Evolutionary conservation across 2,329 filamentous ascomycete species (phyloP).

Genomic region (Neofusicoccum sp.): DNA sequence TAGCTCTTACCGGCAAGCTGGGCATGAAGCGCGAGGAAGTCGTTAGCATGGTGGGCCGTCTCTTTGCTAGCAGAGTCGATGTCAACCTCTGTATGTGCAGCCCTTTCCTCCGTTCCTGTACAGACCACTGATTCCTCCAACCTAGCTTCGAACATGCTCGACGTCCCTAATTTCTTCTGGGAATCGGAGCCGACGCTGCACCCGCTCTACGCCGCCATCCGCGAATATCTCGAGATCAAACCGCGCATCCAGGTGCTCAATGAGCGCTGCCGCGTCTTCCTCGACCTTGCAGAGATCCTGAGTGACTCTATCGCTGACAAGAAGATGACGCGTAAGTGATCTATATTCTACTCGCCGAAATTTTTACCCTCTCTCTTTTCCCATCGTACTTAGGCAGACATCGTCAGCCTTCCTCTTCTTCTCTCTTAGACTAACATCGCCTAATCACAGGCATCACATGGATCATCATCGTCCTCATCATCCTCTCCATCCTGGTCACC

Average conservation of each 20-base stretch:
- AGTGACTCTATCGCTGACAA: constrained; percentile 88
- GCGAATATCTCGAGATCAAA: constrained; percentile 97
- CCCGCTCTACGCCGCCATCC: constrained; percentile 88
- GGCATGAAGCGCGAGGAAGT: constrained; percentile 92
- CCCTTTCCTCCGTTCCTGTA: neutral
- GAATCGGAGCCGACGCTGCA: constrained; percentile 93
- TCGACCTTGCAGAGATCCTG: constrained; percentile 92
- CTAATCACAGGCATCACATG: constrained; percentile 69
- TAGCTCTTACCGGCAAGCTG: constrained; percentile 85
- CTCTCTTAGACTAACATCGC: neutral
- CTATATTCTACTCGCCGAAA: constrained; percentile 7
- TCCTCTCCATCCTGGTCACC: constrained; percentile 87
- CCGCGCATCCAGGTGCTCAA: constrained; percentile 95
- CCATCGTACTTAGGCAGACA: neutral
- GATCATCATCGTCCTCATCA: constrained; percentile 95
- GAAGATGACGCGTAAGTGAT: constrained; percentile 73
- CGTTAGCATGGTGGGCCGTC: constrained; percentile 80
- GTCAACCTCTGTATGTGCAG: constrained; percentile 85
- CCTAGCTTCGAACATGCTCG: constrained; percentile 87
- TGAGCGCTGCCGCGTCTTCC: constrained; percentile 92
- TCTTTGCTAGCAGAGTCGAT: constrained; percentile 93
- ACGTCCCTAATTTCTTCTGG: constrained; percentile 98
- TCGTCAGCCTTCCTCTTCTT: neutral
- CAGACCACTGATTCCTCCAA: neutral
- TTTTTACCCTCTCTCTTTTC: neutral